Base-by-base conservation (phyloP, 2,329 filamentous ascomycete genomes). In the Bipolaris victoriae region DNA sequence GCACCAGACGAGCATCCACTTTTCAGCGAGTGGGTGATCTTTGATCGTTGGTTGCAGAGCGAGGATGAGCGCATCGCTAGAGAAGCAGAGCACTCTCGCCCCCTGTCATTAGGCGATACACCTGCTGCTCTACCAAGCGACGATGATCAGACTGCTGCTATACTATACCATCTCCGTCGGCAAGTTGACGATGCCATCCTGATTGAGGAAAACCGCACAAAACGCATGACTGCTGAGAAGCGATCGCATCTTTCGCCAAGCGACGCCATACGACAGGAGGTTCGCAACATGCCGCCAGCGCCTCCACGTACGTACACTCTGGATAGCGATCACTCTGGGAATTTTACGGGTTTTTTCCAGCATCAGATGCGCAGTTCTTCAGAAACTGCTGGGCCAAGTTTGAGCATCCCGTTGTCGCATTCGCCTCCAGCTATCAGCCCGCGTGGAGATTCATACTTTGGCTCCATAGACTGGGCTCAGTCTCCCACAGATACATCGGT, bases 181-280 rank as follows among this genome's bases (percentile, higher is more conserved):
- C 68, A 74, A 43, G 56, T 73, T 5, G 71, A 74, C 45, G 70
- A 72, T 46, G 70, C 70, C 3, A 68, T 73, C 7, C 44, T 67
- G 18, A 64, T 74, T 9, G 67, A 71, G 48, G 71, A 74, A 43
- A 74, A 73, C 41, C 67, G 69, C 10, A 63, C 62, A 36, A 74
- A 74, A 55, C 55, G 71, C 11, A 52, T 59, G 1, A 66, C 66
- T 7, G 58, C 63, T 1, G 71, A 69, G 22, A 64, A 60, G 39
- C 60, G 69, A 18, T 64, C 66, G 7, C 67, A 67, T 41, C 63
- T 74, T n/a, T 61, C 61, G 2, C 71, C 70, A 6, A 72, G 67
- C 43, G 68, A 72, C 49, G 66, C 70, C 7, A 63, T 71, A 33
- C 63, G 67, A n/a, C 63, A 65, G 45, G 64, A 71, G 44, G 56